Evolutionary conservation across 2,329 filamentous ascomycete genomes (phyloP).

Genomic region (Lasiodiplodia sp.): DNA sequence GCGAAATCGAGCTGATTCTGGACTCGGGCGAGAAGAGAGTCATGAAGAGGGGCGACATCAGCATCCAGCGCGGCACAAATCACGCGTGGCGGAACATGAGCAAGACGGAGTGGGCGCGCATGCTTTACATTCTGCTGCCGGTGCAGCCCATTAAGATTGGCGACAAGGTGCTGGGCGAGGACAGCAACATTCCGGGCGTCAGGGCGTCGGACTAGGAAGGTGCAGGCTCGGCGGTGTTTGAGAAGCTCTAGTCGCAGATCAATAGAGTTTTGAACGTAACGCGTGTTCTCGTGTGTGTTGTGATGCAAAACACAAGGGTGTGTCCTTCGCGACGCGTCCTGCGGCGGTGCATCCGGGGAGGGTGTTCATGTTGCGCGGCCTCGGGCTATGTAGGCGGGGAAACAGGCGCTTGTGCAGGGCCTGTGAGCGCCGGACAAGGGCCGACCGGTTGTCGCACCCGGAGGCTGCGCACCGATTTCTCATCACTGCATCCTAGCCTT

Average conservation of each 20-base stretch:
- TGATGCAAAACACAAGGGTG: background rate
- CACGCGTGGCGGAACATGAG: slow-evolving; percentile 28
- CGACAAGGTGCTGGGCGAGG: slow-evolving; percentile 43
- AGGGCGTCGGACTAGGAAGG: slow-evolving; percentile 41
- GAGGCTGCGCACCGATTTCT: slow-evolving; percentile 3
- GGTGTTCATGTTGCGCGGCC: background rate
- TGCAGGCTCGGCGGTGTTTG: background rate
- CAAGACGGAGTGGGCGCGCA: slow-evolving; percentile 43
- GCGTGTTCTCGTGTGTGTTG: background rate
- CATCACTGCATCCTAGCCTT: background rate
- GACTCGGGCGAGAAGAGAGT: slow-evolving; percentile 46
- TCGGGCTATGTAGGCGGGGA: background rate
- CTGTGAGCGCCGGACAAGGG: background rate
- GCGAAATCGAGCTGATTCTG: slow-evolving; percentile 48
- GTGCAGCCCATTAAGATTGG: slow-evolving; percentile 44
- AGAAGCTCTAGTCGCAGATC: background rate
- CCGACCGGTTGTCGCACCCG: background rate
- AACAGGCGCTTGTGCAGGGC: background rate
- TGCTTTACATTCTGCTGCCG: slow-evolving; percentile 48
- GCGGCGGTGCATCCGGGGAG: background rate
- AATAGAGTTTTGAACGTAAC: background rate
- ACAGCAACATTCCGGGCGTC: slow-evolving; percentile 46
- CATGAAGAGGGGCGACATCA: slow-evolving; percentile 30
- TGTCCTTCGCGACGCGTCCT: background rate
- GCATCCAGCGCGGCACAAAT: slow-evolving; percentile 29